Conservation (phyloP, 768 basidiomycete species). For the Auriscalpium orientale region DNA sequence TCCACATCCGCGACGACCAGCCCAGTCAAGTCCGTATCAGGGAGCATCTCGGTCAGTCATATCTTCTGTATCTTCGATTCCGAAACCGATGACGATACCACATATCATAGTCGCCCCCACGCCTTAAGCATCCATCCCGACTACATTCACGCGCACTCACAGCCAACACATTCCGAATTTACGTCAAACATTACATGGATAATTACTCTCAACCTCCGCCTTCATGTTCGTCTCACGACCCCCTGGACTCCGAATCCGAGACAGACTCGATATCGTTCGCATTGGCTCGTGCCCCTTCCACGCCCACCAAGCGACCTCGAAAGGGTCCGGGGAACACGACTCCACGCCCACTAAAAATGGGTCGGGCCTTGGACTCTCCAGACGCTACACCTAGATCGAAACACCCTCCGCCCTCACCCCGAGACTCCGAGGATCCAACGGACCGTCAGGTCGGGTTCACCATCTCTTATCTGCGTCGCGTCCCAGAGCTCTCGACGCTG, state of each 20-base stretch:
- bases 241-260: slow-evolving; percentile 3
- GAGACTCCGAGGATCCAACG: background rate
- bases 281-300: slow-evolving; percentile 16
- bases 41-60: slow-evolving; percentile 8
- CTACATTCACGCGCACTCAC: slow-evolving; percentile 62
- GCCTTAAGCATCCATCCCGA: slow-evolving; percentile 67
- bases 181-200: slow-evolving; percentile 77
- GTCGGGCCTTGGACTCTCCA: background rate
- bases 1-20: slow-evolving; percentile 8
- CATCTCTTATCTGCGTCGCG: slow-evolving; percentile 67
- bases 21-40: slow-evolving; percentile 6
- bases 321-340: slow-evolving; percentile 15
- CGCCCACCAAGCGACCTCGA: slow-evolving; percentile 29
- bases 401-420: background rate
- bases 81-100: background rate
- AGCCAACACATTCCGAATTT: slow-evolving; percentile 63
- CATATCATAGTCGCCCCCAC: slow-evolving; percentile 27
- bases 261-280: background rate
- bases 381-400: background rate
- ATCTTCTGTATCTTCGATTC: background rate
- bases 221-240: background rate
- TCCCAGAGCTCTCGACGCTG: slow-evolving; percentile 61
- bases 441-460: slow-evolving; percentile 35
- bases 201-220: slow-evolving; percentile 29
- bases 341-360: slow-evolving; percentile 18